Conservation (phyloP, 192 early-diverging fungal genomes). For the Podila epicladia region DNA sequence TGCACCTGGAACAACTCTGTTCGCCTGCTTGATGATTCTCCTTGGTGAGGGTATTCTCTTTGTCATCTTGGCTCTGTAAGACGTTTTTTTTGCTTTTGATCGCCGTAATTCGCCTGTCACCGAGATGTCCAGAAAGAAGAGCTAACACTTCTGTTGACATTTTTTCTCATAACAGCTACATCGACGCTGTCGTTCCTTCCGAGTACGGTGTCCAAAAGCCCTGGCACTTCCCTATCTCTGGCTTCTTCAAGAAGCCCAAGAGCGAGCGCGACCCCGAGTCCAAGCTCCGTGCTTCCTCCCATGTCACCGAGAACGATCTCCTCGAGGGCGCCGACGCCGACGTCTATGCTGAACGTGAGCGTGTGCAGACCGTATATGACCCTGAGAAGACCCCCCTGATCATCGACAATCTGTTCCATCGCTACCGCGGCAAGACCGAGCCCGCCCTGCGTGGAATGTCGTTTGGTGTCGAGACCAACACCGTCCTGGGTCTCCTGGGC, state of each 20-base stretch:
- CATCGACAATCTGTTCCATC: conserved; percentile 38
- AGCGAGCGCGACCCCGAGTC: conserved; percentile 7
- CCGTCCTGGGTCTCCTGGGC: conserved; percentile 71
- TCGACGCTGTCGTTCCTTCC: conserved; percentile 38
- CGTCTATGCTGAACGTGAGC: conserved; percentile 37
- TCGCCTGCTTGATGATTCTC: conserved; percentile 22
- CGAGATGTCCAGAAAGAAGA: neutral
- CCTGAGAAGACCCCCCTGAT: conserved; percentile 31
- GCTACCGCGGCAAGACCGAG: conserved; percentile 39
- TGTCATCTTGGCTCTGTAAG: conserved; percentile 37
- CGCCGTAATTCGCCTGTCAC: neutral
- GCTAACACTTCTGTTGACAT: too few species aligned
- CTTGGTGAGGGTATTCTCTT: conserved; percentile 35
- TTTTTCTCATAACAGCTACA: conserved; percentile 8
- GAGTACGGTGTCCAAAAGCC: conserved; percentile 49
- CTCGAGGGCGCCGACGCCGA: conserved; percentile 34
- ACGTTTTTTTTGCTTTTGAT: neutral
- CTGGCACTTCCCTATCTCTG: conserved; percentile 41
- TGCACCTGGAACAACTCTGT: conserved; percentile 11
- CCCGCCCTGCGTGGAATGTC: conserved; percentile 38
- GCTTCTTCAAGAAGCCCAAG: conserved; percentile 11
- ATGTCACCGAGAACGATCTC: conserved; percentile 1
- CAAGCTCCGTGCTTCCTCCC: neutral
- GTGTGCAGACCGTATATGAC: conserved; percentile 29
- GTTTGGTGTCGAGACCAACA: conserved; percentile 66